Conservation (phyloP, 2,329 filamentous ascomycete genomes). For the Pestalotiopsis sp. region DNA sequence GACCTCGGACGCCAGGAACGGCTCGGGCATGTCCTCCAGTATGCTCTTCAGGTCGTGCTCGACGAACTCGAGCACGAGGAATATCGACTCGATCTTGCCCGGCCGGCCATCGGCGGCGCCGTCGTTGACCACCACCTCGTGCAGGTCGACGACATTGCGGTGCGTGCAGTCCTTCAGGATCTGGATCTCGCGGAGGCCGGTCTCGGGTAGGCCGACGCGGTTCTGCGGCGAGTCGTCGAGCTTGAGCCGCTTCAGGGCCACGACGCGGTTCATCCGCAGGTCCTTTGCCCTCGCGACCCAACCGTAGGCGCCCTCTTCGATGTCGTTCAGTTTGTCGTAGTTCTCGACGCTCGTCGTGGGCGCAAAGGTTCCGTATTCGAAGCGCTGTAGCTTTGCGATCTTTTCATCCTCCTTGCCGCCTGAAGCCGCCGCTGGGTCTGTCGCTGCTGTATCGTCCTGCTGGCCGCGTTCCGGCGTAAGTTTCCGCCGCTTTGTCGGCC, state of each 20-base stretch:
- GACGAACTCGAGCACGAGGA: conserved; percentile 94
- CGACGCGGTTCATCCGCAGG: conserved; percentile 72
- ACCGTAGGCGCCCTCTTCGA: conserved; percentile 96
- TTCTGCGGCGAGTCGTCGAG: conserved; percentile 70
- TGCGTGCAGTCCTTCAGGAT: conserved; percentile 82
- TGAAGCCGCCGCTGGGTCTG: conserved; percentile 14
- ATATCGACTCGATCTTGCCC: conserved; percentile 62
- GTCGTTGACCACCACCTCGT: conserved; percentile 80
- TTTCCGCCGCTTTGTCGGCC: conserved; percentile 64
- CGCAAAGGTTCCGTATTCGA: conserved; percentile 69
- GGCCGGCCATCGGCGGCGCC: conserved; percentile 35
- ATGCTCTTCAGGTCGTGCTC: conserved; percentile 96
- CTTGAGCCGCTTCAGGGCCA: conserved; percentile 93
- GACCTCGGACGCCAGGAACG: conserved; percentile 88
- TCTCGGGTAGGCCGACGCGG: conserved; percentile 79
- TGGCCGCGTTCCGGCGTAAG: conserved; percentile 49
- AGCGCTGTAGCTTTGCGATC: conserved; percentile 65
- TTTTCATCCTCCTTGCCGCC: conserved; percentile 26
- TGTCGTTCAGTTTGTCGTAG: conserved; percentile 92
- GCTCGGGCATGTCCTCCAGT: conserved; percentile 91
- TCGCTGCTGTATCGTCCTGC: conserved; percentile 19
- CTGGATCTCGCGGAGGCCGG: conserved; percentile 90
- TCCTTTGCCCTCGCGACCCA: conserved; percentile 87
- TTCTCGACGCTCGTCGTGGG: conserved; percentile 78
- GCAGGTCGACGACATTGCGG: conserved; percentile 78